These are phyloP conservation scores for Arthroderma uncinatum DNA, from an alignment of 2,329 filamentous ascomycete genomes.

Conservation along the genomic window DNA sequence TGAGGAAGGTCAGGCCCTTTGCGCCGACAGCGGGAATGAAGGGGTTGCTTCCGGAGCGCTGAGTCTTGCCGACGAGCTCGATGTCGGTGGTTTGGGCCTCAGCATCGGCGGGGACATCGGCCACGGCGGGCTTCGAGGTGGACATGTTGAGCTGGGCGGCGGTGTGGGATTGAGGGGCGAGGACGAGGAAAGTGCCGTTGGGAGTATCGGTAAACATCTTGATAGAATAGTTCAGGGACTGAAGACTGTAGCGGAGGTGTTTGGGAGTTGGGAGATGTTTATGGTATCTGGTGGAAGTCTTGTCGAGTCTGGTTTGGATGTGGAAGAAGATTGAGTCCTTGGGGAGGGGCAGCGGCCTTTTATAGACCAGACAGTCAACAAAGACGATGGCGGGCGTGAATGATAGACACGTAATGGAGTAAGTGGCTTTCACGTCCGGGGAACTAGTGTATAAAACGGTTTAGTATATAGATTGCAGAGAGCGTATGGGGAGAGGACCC, in stretches of 20 bases:
- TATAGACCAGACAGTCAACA: neutral
- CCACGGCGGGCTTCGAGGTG: neutral
- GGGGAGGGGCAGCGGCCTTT: neutral
- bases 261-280: neutral
- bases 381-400: neutral
- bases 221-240: too few species aligned
- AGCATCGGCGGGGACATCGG: neutral
- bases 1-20: constrained; percentile 12
- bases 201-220: constrained; percentile 16
- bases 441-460: neutral
- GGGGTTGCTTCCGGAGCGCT: constrained; percentile 13
- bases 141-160: constrained; percentile 7
- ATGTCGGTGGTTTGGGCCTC: neutral
- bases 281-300: neutral
- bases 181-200: constrained; percentile 16
- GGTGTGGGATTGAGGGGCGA: constrained; percentile 14
- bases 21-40: constrained; percentile 8
- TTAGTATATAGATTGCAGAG: neutral
- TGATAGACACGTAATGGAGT: neutral
- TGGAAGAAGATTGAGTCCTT: neutral
- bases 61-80: constrained; percentile 5
- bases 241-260: too few species aligned
- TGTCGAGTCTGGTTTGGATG: neutral
- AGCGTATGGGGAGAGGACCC: constrained; percentile 2
- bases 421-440: neutral